Evolutionary conservation across 2,329 filamentous ascomycete genomes (phyloP).

Genomic region (Aspergillus fumigatiaffinis): DNA sequence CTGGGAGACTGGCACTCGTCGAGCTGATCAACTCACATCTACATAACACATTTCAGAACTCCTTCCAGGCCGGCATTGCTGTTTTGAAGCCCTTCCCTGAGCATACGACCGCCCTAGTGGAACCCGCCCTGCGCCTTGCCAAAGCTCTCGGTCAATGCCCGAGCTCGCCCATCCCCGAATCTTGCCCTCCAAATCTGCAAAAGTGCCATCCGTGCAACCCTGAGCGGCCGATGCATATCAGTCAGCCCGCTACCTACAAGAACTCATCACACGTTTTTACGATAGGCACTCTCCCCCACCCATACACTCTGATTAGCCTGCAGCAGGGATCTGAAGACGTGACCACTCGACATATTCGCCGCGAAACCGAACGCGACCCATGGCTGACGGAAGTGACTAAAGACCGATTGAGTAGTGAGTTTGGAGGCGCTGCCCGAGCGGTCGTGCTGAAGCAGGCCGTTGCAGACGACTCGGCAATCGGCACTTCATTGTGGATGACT

Average conservation of each 20-base stretch:
- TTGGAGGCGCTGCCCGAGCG: slow-evolving; percentile 62
- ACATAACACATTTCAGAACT: slow-evolving; percentile 78
- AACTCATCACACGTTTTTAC: slow-evolving; percentile 73
- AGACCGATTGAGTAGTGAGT: slow-evolving; percentile 60
- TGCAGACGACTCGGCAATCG: slow-evolving; percentile 61
- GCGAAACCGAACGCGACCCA: slow-evolving; percentile 66
- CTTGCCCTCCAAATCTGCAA: slow-evolving; percentile 77
- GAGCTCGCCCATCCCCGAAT: slow-evolving; percentile 65
- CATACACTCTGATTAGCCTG: slow-evolving; percentile 74
- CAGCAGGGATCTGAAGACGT: slow-evolving; percentile 56
- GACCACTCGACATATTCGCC: slow-evolving; percentile 62
- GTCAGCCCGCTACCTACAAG: slow-evolving; percentile 62
- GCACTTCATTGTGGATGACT: slow-evolving; percentile 74
- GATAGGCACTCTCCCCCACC: slow-evolving; percentile 85
- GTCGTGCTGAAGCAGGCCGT: slow-evolving; percentile 77
- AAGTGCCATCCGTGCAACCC: slow-evolving; percentile 72
- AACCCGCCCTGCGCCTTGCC: slow-evolving; percentile 68
- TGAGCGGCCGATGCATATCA: slow-evolving; percentile 61
- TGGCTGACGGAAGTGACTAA: slow-evolving; percentile 74
- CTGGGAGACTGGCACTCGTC: slow-evolving; percentile 64
- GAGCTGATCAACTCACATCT: slow-evolving; percentile 79
- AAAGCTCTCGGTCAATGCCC: slow-evolving; percentile 72
- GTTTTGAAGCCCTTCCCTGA: slow-evolving; percentile 75
- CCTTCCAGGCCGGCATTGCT: slow-evolving; percentile 70
- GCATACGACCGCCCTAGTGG: slow-evolving; percentile 69